Conservation (phyloP, 805 yeast species). For the Limtongia smithiae region DNA sequence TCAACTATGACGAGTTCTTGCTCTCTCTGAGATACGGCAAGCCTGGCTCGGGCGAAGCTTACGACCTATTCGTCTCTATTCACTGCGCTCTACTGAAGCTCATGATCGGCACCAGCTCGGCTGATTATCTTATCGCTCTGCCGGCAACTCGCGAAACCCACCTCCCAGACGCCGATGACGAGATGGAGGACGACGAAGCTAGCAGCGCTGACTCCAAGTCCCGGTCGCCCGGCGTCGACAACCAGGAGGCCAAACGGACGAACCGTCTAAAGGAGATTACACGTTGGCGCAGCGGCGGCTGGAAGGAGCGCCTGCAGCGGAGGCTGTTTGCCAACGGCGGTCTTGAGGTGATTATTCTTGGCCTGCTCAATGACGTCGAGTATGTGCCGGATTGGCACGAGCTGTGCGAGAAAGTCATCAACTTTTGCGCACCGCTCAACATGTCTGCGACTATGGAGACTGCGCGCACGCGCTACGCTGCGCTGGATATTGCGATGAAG, state of each 20-base stretch:
- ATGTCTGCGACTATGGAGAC: slow-evolving; percentile 47
- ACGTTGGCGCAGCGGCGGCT: slow-evolving; percentile 46
- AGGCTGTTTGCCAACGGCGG: slow-evolving; percentile 77
- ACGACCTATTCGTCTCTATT: slow-evolving; percentile 29
- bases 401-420: slow-evolving; percentile 50
- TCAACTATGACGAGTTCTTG: slow-evolving; percentile 75
- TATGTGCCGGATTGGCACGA: slow-evolving; percentile 53
- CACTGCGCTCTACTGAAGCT: slow-evolving; percentile 27
- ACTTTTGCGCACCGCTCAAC: slow-evolving; percentile 53
- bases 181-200: neutral
- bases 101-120: slow-evolving; percentile 15
- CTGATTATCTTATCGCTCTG: slow-evolving; percentile 15
- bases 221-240: neutral
- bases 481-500: slow-evolving; percentile 52
- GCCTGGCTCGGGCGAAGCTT: slow-evolving; percentile 15
- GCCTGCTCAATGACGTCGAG: slow-evolving; percentile 61
- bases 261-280: slow-evolving; percentile 30
- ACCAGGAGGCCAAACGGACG: neutral
- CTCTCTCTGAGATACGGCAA: slow-evolving; percentile 42
- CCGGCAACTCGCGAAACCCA: neutral
- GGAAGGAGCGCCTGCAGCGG: slow-evolving; percentile 75
- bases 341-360: slow-evolving; percentile 77
- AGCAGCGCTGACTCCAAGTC: no score
- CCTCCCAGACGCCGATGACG: neutral
- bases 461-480: slow-evolving; percentile 54